Base-by-base conservation (phyloP, 768 basidiomycete species). In the Leccinellum rugosiceps region DNA sequence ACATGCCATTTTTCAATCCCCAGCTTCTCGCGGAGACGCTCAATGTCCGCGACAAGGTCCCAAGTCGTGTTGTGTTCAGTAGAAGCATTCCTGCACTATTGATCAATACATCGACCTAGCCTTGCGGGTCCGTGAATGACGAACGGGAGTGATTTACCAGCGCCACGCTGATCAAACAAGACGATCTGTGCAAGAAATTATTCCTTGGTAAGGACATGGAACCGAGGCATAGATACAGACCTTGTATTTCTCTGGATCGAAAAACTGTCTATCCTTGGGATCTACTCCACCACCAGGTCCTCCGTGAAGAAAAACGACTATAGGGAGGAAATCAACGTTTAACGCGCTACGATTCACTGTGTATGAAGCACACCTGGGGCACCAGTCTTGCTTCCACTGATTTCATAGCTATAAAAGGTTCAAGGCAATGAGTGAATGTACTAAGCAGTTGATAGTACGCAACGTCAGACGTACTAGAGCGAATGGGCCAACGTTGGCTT, bases 11-110 rank as follows among this genome's bases (percentile, higher is more conserved):
- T 91, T 19, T 91, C 86, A 55, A 98, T 80, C 43, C 74, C 74
- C 15, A 98, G 80, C 57, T 88, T 81, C 67, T 87, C 78, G 56
- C 95, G 81, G 25, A 96, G 75, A 65, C 77, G 87, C 69, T 98
- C 95, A 10, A 94, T 84, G 67, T 98, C 95, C 61, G 83, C 88
- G 25, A 98, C 92, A 43, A 96, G 84, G 67, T 93, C 88, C 92
- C 91, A 94, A 5, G 94, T 97, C 2, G 93, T 97, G 72, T 98
- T 98, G 51, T 94, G 87, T 62, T 90, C 87, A 2, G 87, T 72
- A 31, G 72, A 87, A 8, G 94, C 93, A 55, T 69, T 80, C 72
- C 90, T 93, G 63, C 19, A 55, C n/a, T 50, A 46, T 15, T 23
- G 32, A 56, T 56, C 17, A 51, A 60, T 52, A 44, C 53, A 53